Evolutionary conservation across 805 yeast genomes (phyloP).

Genomic region (Komagataella pastoris): DNA sequence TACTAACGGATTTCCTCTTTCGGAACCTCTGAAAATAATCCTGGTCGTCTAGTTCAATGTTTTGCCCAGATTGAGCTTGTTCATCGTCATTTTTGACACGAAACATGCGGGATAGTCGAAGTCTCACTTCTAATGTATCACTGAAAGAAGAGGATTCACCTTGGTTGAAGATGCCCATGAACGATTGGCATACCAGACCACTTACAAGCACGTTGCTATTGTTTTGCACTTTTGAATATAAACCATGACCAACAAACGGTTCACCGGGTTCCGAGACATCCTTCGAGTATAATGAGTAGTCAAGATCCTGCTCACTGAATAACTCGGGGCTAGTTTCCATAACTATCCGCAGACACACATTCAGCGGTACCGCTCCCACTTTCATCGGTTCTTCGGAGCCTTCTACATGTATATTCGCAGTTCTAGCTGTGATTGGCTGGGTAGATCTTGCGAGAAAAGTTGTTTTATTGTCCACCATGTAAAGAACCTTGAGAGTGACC

Average conservation of each 20-base stretch:
- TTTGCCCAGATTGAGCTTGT: conserved; percentile 1
- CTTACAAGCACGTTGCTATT: conserved; percentile 26
- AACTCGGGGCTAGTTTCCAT: conserved; percentile 33
- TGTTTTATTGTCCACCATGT: conserved; percentile 27
- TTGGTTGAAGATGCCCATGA: conserved; percentile 28
- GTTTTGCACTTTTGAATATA: conserved; percentile 19
- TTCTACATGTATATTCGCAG: conserved; percentile 23
- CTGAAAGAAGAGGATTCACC: conserved; percentile 11
- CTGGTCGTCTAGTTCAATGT: conserved; percentile 5
- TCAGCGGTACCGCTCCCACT: conserved; percentile 26
- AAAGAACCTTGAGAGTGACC: conserved; percentile 21
- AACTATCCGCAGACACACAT: conserved; percentile 29
- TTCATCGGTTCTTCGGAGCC: conserved; percentile 28
- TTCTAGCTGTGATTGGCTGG: conserved; percentile 20
- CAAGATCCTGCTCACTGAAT: conserved; percentile 20
- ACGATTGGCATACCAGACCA: conserved; percentile 43
- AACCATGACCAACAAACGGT: conserved; percentile 34
- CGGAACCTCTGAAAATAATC: neutral
- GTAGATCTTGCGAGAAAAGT: conserved; percentile 27
- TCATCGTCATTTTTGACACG: neutral
- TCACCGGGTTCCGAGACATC: conserved; percentile 39
- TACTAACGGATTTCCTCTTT: neutral
- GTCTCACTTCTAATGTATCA: conserved; percentile 43
- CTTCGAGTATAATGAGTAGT: conserved; percentile 33
- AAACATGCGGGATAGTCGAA: conserved; percentile 25